Conservation (phyloP, 2,329 filamentous ascomycete species). For the Trichoderma simmonsii region DNA sequence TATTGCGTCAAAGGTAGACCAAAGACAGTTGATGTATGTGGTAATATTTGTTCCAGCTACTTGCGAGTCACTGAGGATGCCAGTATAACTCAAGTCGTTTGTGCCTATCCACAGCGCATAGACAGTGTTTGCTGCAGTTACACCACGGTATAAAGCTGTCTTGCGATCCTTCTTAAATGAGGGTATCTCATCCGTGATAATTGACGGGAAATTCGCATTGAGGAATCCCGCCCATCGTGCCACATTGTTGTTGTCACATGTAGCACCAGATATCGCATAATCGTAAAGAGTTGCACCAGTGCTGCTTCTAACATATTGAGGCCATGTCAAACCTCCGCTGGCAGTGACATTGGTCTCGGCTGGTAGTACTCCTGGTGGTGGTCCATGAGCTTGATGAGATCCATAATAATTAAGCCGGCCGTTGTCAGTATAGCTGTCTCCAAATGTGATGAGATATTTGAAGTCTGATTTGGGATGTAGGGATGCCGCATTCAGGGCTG, state of each 20-base stretch:
- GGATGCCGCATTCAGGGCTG: background rate
- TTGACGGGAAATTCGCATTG: conserved; percentile 57
- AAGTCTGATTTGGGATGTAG: background rate
- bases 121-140: conserved; percentile 57
- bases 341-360: conserved; percentile 40
- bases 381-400: background rate
- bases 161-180: conserved; percentile 53
- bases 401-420: conserved; percentile 57
- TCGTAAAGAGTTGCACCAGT: conserved; percentile 57
- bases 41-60: conserved; percentile 55
- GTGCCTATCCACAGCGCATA: conserved; percentile 80
- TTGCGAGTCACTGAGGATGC: conserved; percentile 65
- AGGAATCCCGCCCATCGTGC: conserved; percentile 49
- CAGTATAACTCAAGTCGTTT: conserved; percentile 68
- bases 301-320: conserved; percentile 61
- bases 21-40: conserved; percentile 67
- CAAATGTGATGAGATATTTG: conserved; percentile 60
- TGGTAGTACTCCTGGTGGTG: background rate
- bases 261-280: conserved; percentile 71
- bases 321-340: conserved; percentile 66
- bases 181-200: conserved; percentile 59
- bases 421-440: conserved; percentile 76
- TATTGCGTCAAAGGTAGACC: conserved; percentile 57
- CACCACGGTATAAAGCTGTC: conserved; percentile 38
- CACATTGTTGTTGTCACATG: conserved; percentile 67